Evolutionary conservation across 306 rosid species (phyloP).

Genomic region (Glycine tomentella): DNA sequence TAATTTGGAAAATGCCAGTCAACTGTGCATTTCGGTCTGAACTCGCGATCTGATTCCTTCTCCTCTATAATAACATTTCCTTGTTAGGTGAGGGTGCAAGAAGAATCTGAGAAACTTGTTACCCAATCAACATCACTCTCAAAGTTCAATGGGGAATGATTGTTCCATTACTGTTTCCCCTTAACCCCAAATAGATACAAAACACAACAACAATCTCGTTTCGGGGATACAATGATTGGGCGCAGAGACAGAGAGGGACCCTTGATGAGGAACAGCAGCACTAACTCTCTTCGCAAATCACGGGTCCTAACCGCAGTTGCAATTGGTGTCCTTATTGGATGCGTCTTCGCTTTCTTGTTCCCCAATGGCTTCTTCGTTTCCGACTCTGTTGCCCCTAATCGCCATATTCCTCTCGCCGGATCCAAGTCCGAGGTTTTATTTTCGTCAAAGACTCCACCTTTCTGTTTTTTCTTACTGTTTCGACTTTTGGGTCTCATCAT

Average conservation of each 20-base stretch:
- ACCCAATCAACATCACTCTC: background rate
- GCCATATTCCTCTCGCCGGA: constrained; percentile 47
- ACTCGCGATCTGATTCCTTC: background rate
- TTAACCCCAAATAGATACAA: constrained; percentile 11
- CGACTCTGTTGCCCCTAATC: constrained; percentile 37
- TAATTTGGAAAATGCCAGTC: background rate
- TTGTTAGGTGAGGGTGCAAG: background rate
- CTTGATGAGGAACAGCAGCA: constrained; percentile 58
- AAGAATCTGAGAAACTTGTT: constrained; percentile 26
- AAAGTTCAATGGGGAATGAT: constrained; percentile 32
- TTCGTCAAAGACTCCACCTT: constrained; percentile 23
- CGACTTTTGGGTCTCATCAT: background rate
- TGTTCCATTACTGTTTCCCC: constrained; percentile 1
- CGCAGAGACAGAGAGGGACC: constrained; percentile 81
- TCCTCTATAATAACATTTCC: background rate
- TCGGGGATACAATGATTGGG: constrained; percentile 56
- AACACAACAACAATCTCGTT: constrained; percentile 21
- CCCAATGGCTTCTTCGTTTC: constrained; percentile 69
- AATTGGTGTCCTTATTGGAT: constrained; percentile 75
- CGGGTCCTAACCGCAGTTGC: constrained; percentile 60
- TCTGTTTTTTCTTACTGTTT: background rate
- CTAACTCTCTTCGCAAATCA: constrained; percentile 58
- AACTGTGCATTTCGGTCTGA: background rate
- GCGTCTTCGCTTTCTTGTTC: constrained; percentile 66
- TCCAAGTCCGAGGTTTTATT: constrained; percentile 67